Base-by-base conservation (phyloP, 345 rosid genomes). In the Clarkia xantiana region DNA sequence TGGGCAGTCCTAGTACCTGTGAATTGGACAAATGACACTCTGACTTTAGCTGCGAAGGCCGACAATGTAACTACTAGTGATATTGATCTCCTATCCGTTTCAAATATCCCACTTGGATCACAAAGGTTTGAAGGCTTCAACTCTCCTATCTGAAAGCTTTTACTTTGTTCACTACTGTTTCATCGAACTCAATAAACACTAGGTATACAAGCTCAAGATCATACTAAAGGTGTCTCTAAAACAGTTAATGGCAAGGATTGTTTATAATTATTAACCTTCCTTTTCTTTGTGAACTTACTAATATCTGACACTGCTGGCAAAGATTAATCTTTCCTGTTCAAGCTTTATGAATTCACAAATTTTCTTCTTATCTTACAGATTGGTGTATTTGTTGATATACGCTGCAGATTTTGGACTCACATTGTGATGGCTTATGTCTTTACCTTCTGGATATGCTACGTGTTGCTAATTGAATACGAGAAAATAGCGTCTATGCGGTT, bases 381-480 rank as follows among this genome's bases (percentile, higher is more conserved):
- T 29, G 36, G 8, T 29, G 36, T 7, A 29, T 29, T 29, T 29
- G 36, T 43, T 36, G 36, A 29, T 29, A 29, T 29, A 7, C 36
- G 9, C 60, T 56, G 53, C 81, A 89, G 97, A 73, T 76, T 78
- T 62, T 86, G 87, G 90, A 47, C 85, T 17, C 95, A 89, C 68
- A 71, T 82, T 43, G 50, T 77, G 59, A 76, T 82, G 91, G 88
- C 90, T 34, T 89, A 89, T 62, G 88, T 71, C 51, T 73, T 89
- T 57, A 82, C 95, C 40, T 74, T 82, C 23, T 90, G 98, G 98
- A 91, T 94, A 47, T 81, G 77, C 69, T 86, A 75, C 61, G 78
- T 86, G 61, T 61, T 91, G 55, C 59, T 61, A 48, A 86, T 70
- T 58, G 98, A 91, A 76, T 91, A 91, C 49, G 94, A 71, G 63